Evolutionary conservation across 2,329 filamentous ascomycete species (phyloP), one percentile per base, ranked within the genome.

Genomic region (Ceratocystis cubensis): DNA sequence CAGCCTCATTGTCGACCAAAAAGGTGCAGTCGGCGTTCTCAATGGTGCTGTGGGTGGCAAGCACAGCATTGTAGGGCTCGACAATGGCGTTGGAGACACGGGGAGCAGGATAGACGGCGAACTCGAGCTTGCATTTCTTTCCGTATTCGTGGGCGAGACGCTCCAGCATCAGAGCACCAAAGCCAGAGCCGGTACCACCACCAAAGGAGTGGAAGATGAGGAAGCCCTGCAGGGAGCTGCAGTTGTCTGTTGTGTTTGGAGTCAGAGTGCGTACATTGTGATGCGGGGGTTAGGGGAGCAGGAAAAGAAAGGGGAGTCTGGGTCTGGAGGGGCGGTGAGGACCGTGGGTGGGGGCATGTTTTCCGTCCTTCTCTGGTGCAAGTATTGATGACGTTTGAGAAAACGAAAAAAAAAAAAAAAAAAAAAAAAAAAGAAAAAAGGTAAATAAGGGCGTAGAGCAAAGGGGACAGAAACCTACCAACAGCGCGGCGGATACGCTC

Each of bases 21-120:
- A 89, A 88, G n/a, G 86, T 88, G 75, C 86, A 88, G 79, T 89
- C 86, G n/a, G 86, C 84, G 79, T 88, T 86, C 80, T 88, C 86
- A 69, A 88, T 87, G 68, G 86, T 88, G 80, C 84, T 88, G 79
- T 88, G 86, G 66, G 86, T 88, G 59, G 86, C 87, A 69, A 89
- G 79, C 67, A 88, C 85, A 69, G 86, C 85, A 72, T 89, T 89
- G 80, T 89, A 89, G 37, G 86, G 86, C 80, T 88, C 86, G 66
- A 88, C 86, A 66, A 88, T 85, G 53, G 86, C 84, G 48, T 85
- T 88, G 56, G 86, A 87, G 70, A 87, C 84, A 68, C 84, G 84
- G 69, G 86, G 86, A 65, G 86, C 83, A 70, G 86, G 86, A 79
- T 88, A 88, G 69, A 88, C 83, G 72, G 85, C 82, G 73, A 89